phyloP scores from a whole-genome alignment of 805 yeast species.

The Teunomyces lycoperdinae region DNA sequence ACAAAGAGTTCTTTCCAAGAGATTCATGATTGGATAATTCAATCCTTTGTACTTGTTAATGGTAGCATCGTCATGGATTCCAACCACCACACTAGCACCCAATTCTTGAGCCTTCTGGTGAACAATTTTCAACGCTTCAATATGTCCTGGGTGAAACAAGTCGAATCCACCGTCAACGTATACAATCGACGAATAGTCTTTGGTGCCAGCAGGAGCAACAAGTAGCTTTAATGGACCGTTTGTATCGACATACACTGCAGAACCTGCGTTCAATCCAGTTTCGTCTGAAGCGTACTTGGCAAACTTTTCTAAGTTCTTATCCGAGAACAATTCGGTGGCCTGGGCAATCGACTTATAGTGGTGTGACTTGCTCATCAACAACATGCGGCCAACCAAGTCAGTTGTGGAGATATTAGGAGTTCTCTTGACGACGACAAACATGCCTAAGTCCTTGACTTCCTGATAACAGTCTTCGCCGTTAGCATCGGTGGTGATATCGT shows the following conservation, averaged over 20 bases:
- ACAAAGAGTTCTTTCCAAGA: constrained; percentile 81
- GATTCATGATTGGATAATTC: constrained; percentile 81
- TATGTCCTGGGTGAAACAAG: constrained; percentile 90
- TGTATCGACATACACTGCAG: constrained; percentile 50
- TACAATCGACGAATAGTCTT: constrained; percentile 18
- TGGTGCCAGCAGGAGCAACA: constrained; percentile 31
- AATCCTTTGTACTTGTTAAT: constrained; percentile 57
- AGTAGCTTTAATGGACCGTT: constrained; percentile 23
- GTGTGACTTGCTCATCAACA: constrained; percentile 57
- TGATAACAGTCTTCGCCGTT: constrained; percentile 93
- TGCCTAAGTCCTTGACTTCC: constrained; percentile 75
- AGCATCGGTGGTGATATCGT: constrained; percentile 95
- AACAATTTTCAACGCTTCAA: constrained; percentile 60
- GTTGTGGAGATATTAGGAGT: constrained; percentile 95
- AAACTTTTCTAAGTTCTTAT: constrained; percentile 36
- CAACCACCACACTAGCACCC: constrained; percentile 57
- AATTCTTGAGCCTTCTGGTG: constrained; percentile 33
- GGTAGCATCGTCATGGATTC: constrained; percentile 59
- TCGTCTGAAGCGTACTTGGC: constrained; percentile 57
- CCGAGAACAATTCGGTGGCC: constrained; percentile 8
- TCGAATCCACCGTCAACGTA: constrained; percentile 88
- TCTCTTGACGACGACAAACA: constrained; percentile 86
- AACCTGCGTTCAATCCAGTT: constrained; percentile 58
- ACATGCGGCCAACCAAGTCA: constrained; percentile 87
- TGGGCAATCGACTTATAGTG: constrained; percentile 41